Conservation (phyloP, 306 rosid genomes). For the Dalbergia cochinchinensis region DNA sequence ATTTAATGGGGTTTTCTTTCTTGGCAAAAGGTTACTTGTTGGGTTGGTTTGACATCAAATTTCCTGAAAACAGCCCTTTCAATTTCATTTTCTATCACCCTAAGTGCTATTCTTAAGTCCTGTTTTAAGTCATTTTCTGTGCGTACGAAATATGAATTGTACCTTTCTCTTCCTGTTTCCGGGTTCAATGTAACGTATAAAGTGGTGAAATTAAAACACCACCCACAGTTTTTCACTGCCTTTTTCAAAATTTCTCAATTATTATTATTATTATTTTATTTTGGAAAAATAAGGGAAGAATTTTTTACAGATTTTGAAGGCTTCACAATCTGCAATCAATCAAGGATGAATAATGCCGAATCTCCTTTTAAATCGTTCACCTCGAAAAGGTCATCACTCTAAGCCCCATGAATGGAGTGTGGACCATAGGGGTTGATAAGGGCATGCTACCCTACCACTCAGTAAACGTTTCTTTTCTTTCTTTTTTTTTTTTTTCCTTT, state of each 20-base stretch:
- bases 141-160: slow-evolving; percentile 4
- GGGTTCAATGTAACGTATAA: slow-evolving; percentile 47
- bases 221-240: slow-evolving; percentile 31
- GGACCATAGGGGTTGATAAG: slow-evolving; percentile 70
- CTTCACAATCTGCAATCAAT: slow-evolving; percentile 13
- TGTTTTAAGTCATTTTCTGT: slow-evolving; percentile 64
- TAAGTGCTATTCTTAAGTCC: slow-evolving; percentile 28
- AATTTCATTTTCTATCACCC: slow-evolving; percentile 41
- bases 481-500: not conserved
- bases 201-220: slow-evolving; percentile 32
- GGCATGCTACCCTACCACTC: slow-evolving; percentile 93
- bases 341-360: slow-evolving; percentile 36
- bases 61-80: slow-evolving; percentile 49
- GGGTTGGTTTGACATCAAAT: slow-evolving; percentile 58
- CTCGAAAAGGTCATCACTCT: not conserved
- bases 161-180: slow-evolving; percentile 34
- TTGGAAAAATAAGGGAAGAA: not conserved
- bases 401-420: slow-evolving; percentile 35
- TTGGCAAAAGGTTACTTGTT: slow-evolving; percentile 52
- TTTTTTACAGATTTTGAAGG: slow-evolving; percentile 18
- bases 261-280: not conserved
- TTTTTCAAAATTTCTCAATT: not conserved
- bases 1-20: slow-evolving; percentile 59
- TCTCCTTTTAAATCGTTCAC: slow-evolving; percentile 23
- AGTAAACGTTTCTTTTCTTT: slow-evolving; percentile 56